Evolutionary conservation across 768 basidiomycete genomes (phyloP), one percentile per base, ranked within the genome.

Genomic region (Chalciporus chontae): DNA sequence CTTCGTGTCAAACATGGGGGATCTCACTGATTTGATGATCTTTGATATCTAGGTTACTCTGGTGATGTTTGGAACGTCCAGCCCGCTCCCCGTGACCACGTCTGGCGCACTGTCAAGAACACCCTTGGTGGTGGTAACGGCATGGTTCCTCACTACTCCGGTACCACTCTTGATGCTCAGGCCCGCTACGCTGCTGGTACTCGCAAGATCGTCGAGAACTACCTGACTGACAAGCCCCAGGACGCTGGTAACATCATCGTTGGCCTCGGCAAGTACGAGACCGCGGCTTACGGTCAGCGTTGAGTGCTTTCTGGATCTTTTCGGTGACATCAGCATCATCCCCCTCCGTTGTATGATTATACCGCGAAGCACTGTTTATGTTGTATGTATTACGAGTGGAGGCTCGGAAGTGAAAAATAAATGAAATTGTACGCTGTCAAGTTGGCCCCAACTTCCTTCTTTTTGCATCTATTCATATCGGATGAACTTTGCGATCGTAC

Each of bases 101-200:
- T 85, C 41, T 94, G 89, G 93, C 79, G 92, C 46, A 83, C 79
- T 17, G 77, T 81, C 75, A 84, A 86, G 73, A 91, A 92, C 73
- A 79, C 82, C 19, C 77, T 87, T 7, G 85, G 83, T 15, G 89
- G 81, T 53, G 92, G 92, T 19, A 94, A 96, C 71, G 91, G 87
- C 60, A 93, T 94, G 81, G 87, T 89, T 5, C 84, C 88, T 11
- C 87, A 90, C 64, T 90, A 89, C 72, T 88, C 85, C 57, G 90
- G 92, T 34, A 92, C 90, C 8, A 92, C 90, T 19, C 79, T 93
- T 53, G 92, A 94, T 61, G 91, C 92, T 2, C 92, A 94, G 71
- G 78, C 76, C 24, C 86, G 92, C 42, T 95, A 96, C 64, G 91
- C 91, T 14, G 69, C 71, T 40, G 90, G 90, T 13, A 75, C 80